Percentiles rank a stretch among this genome's conserved stretches.
phyloP scores from a whole-genome alignment of 2,329 filamentous ascomycete genomes.

The Acrocalymma vagum region DNA sequence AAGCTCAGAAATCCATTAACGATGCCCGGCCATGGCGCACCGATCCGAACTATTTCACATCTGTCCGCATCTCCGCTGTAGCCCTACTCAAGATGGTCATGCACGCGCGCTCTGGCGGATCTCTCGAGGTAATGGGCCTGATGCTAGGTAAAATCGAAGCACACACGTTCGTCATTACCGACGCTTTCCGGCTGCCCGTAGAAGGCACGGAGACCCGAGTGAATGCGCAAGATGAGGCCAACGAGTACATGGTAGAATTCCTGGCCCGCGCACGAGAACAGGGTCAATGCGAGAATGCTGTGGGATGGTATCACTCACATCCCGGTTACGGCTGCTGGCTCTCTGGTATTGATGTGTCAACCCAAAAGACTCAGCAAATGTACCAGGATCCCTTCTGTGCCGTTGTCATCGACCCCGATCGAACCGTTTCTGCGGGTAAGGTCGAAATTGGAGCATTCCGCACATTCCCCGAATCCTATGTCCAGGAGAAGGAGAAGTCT shows the following conservation, averaged over 20 bases:
- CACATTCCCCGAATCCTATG: conserved; percentile 81
- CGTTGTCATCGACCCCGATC: conserved; percentile 94
- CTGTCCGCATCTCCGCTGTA: conserved; percentile 90
- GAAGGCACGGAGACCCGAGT: conserved; percentile 99
- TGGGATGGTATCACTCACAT: conserved; percentile 98
- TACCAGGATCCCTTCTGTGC: conserved; percentile 92
- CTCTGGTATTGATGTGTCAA: conserved; percentile 92
- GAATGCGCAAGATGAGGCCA: conserved; percentile 93
- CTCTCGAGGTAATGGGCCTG: conserved; percentile 94
- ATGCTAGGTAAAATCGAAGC: conserved; percentile 95
- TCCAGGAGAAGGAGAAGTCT: conserved; percentile 52
- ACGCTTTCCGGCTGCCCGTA: conserved; percentile 91
- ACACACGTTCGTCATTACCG: conserved; percentile 89
- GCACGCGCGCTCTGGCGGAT: conserved; percentile 94
- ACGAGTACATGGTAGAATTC: conserved; percentile 96
- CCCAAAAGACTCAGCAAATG: conserved; percentile 84
- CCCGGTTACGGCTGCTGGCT: conserved; percentile 99
- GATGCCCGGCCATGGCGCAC: conserved; percentile 76
- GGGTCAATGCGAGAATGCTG: conserved; percentile 86
- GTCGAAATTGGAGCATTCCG: conserved; percentile 98
- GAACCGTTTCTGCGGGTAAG: conserved; percentile 92
- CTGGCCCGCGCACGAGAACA: conserved; percentile 77
- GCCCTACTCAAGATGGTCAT: conserved; percentile 99
- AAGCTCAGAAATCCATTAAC: conserved; percentile 72
- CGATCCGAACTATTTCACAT: conserved; percentile 89